phyloP scores from a whole-genome alignment of 352 stramenopile genomes.

The Phytophthora chlamydospora region DNA sequence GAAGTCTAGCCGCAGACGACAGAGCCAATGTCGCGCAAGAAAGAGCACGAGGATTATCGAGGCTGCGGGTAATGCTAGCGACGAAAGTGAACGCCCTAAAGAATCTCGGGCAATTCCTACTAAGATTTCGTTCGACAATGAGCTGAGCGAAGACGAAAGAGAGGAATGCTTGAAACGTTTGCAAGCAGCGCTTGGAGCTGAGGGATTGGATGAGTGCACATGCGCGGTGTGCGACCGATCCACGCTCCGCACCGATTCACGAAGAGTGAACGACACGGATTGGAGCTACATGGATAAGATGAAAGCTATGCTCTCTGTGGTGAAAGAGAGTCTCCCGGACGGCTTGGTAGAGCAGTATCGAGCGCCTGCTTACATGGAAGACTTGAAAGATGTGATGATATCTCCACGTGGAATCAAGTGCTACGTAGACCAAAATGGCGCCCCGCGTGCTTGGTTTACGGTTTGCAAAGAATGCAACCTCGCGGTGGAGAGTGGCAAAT shows the following conservation, averaged over 20 bases:
- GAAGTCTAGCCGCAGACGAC: too few relatives aligned
- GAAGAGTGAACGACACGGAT: neutral
- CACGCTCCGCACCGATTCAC: neutral
- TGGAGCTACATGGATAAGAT: neutral
- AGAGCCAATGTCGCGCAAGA: too few relatives aligned
- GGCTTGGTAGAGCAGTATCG: conserved; percentile 4
- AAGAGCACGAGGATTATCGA: too few relatives aligned
- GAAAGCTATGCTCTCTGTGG: neutral
- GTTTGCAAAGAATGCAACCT: conserved; percentile 10
- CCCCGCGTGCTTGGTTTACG: neutral
- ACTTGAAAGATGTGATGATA: neutral
- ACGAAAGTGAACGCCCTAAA: too few relatives aligned
- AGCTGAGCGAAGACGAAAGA: neutral
- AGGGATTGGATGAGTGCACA: conserved; percentile 5
- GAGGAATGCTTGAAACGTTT: neutral
- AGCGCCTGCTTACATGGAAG: neutral
- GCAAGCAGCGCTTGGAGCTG: neutral
- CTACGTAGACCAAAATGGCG: neutral
- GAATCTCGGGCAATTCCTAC: too few relatives aligned
- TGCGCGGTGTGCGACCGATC: conserved; percentile 3
- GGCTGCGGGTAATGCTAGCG: too few relatives aligned
- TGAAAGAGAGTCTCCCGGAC: neutral
- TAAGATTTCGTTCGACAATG: neutral
- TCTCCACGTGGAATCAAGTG: conserved; percentile 9
- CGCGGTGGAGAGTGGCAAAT: neutral